Evolutionary conservation across 1,139 yeast species (phyloP), one percentile per base, ranked within the genome.

Genomic region (Pneumocystis murina): DNA sequence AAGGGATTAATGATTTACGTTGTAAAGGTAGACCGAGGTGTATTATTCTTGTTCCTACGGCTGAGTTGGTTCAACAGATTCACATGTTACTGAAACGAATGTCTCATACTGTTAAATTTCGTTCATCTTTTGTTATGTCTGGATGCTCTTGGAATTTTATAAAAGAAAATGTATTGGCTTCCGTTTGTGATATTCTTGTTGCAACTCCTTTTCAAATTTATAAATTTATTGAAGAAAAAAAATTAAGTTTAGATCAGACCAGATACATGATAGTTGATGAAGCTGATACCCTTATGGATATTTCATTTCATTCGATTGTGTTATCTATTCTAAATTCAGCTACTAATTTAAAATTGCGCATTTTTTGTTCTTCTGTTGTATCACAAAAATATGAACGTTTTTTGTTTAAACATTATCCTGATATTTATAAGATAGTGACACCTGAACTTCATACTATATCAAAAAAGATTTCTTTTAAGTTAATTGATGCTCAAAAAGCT

Each of bases 211-310:
- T 73, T 33, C 68, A 65, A 20, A 60, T 67, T 60, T 48, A 66
- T 17, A 63, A 61, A 24, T 41, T 67, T 58, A 36, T 69, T 7
- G 63, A 64, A 62, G 60, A 60, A 48, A 54, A 59, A n/a, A 12
- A 57, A 61, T 17, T 57, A 39, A 14, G 55, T 61, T 40, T 59
- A 70, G 24, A 65, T 75, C 17, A 67, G 69, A 36, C 66, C 63
- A 79, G 80, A 38, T 85, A 81, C 69, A 78, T 87, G 64, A 91
- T 87, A 2, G 81, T 87, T n/a, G 98, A 92, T 73, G 98, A 92
- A 73, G 97, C 98, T 0, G 98, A 92, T 73, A 87, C 97, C 0
- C 76, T 92, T 64, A 80, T 92, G 84, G 96, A 91, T 71, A 81
- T 83, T 63, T 86, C 95, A 0, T 91, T 92, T 81, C 75, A 84